Conservation (phyloP, 116 monocot genomes). For the Papilionanthe hybrid region DNA sequence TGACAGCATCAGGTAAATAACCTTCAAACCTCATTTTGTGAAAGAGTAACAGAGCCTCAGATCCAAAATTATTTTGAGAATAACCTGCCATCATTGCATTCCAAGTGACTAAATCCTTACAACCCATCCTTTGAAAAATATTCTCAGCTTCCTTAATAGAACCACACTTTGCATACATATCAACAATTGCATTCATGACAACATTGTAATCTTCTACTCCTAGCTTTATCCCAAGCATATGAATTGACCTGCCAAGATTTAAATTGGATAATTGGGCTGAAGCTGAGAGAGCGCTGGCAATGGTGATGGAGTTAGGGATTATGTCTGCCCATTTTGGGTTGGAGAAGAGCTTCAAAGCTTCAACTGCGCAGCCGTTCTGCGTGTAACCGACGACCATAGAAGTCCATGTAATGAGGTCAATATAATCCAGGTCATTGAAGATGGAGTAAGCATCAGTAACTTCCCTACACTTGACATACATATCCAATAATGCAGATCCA, state of each 20-base stretch:
- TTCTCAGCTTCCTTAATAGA: slow-evolving; percentile 24
- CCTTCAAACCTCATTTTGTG: slow-evolving; percentile 31
- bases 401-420: slow-evolving; percentile 52
- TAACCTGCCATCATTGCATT: slow-evolving; percentile 59
- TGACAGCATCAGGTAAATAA: slow-evolving; percentile 42
- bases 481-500: slow-evolving; percentile 48
- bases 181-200: slow-evolving; percentile 29
- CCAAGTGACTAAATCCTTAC: slow-evolving; percentile 54
- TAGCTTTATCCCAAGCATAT: slow-evolving; percentile 31
- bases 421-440: slow-evolving; percentile 30
- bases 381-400: slow-evolving; percentile 55
- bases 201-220: slow-evolving; percentile 23
- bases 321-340: slow-evolving; percentile 18
- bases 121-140: slow-evolving; percentile 28
- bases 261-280: slow-evolving; percentile 25
- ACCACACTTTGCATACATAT: slow-evolving; percentile 47
- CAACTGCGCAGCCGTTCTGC: slow-evolving; percentile 22
- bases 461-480: slow-evolving; percentile 59
- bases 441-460: slow-evolving; percentile 30
- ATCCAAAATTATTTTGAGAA: slow-evolving; percentile 29
- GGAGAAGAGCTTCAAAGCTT: slow-evolving; percentile 40
- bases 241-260: slow-evolving; percentile 32
- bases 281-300: slow-evolving; percentile 42
- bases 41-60: slow-evolving; percentile 45
- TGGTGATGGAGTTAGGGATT: slow-evolving; percentile 46